A percentile compares a stretch with the other conserved stretches of the same genome.
These are phyloP conservation scores for Tilletiopsis washingtonensis DNA, from an alignment of 1,284 basidiomycete species.

Conservation along the genomic window DNA sequence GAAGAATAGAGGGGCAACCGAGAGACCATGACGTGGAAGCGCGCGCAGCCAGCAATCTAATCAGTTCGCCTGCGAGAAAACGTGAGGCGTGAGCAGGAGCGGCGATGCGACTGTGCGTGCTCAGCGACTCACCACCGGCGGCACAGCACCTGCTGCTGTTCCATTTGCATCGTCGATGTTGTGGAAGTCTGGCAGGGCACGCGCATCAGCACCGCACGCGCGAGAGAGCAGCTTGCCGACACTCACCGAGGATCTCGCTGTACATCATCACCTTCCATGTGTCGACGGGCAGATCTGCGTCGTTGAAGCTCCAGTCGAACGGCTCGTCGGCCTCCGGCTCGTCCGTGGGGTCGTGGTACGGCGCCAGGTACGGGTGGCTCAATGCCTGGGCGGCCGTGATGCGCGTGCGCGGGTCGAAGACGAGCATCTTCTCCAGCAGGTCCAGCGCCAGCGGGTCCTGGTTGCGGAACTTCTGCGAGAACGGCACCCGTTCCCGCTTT, in stretches of 20 bases:
- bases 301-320: slow-evolving; percentile 99
- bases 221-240: not conserved
- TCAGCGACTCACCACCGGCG: slow-evolving; percentile 13
- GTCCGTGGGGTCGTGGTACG: slow-evolving; percentile 97
- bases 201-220: not conserved
- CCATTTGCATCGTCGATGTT: slow-evolving; percentile 36
- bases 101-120: too few relatives aligned
- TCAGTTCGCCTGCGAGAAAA: too few relatives aligned
- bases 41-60: too few relatives aligned
- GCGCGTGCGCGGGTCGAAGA: slow-evolving; percentile 93
- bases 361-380: slow-evolving; percentile 85
- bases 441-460: slow-evolving; percentile 87
- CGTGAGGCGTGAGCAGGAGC: too few relatives aligned
- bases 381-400: slow-evolving; percentile 91
- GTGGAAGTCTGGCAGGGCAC: slow-evolving; percentile 38
- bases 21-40: too few relatives aligned
- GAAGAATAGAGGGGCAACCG: too few relatives aligned
- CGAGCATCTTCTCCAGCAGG: slow-evolving; percentile 96
- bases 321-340: slow-evolving; percentile 89
- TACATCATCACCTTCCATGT: slow-evolving; percentile 85
- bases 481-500: slow-evolving; percentile 89
- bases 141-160: slow-evolving; percentile 15
- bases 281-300: slow-evolving; percentile 97
- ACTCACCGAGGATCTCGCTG: slow-evolving; percentile 48
- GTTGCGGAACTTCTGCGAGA: slow-evolving; percentile 85